Percentiles rank a stretch among this genome's conserved stretches.
Conservation (phyloP, 208 protist species). For the Acanthamoeba sp. region DNA sequence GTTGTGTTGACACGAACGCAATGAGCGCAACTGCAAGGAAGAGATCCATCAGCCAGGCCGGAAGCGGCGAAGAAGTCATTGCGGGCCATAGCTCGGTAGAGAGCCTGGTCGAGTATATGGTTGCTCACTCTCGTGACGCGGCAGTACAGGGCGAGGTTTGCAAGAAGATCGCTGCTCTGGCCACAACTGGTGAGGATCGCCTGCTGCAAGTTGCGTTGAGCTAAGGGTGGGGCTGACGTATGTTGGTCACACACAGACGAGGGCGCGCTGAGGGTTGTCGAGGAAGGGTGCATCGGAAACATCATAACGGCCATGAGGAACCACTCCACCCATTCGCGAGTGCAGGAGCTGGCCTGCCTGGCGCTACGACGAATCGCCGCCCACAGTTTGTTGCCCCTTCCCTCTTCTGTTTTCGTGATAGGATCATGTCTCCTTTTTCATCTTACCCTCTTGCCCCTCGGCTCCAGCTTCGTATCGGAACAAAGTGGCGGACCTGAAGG, state of each 20-base stretch:
- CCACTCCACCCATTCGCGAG: slow-evolving; percentile 12
- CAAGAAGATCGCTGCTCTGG: slow-evolving; percentile 13
- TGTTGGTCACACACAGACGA: not conserved
- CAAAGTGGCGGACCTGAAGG: slow-evolving; percentile 1
- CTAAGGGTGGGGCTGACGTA: not conserved
- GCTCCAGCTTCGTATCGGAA: not conserved
- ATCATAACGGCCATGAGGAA: slow-evolving; percentile 14
- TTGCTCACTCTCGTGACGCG: not conserved
- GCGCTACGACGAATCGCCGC: not conserved
- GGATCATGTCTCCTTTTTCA: too few relatives aligned
- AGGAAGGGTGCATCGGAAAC: not conserved
- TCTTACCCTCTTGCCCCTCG: not conserved
- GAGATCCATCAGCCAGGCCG: not conserved
- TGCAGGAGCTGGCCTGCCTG: slow-evolving; percentile 17
- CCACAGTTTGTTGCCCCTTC: not conserved
- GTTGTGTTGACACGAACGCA: too few relatives aligned
- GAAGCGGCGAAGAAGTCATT: not conserved
- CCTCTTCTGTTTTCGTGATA: too few relatives aligned
- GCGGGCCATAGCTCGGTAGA: not conserved
- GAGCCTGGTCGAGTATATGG: slow-evolving; percentile 19
- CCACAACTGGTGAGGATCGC: too few relatives aligned
- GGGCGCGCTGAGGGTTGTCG: not conserved
- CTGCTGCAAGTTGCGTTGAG: not conserved
- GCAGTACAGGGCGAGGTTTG: not conserved
- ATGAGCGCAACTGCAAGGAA: too few relatives aligned